Percentiles rank a stretch among this genome's conserved stretches.
phyloP scores from a whole-genome alignment of 192 early-diverging fungal species.

The Paraglomus brasilianum region DNA sequence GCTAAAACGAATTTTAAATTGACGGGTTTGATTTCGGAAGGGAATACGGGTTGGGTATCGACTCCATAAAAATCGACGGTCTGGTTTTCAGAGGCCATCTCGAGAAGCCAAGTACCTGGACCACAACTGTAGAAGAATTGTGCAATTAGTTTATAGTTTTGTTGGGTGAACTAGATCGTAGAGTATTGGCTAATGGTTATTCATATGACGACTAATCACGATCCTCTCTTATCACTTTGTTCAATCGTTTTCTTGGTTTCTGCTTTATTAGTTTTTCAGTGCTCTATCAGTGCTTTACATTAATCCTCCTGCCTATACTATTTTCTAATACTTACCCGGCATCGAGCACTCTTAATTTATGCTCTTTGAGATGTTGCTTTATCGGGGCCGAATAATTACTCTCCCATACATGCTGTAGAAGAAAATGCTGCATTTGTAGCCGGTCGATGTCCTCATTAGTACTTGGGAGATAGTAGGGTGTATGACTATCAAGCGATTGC shows the following conservation, averaged over 20 bases:
- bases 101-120: conserved; percentile 43
- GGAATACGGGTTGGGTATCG: conserved; percentile 39
- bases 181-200: too few relatives aligned
- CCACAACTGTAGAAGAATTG: conserved; percentile 33
- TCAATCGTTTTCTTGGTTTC: too few relatives aligned
- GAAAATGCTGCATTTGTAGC: conserved; percentile 2
- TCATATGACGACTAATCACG: too few relatives aligned
- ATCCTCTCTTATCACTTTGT: too few relatives aligned
- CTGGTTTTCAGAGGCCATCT: conserved; percentile 42
- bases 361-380: neutral
- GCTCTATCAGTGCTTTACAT: too few relatives aligned
- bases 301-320: too few relatives aligned
- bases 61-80: conserved; percentile 37
- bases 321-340: conserved; percentile 7
- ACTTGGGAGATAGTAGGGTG: neutral
- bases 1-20: conserved; percentile 39
- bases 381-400: conserved; percentile 15
- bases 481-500: too few relatives aligned
- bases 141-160: too few relatives aligned
- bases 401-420: neutral
- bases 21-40: conserved; percentile 40
- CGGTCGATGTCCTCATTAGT: conserved; percentile 1
- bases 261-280: too few relatives aligned
- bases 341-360: neutral
- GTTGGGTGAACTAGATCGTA: too few relatives aligned